phyloP scores from a whole-genome alignment of 345 rosid genomes.

The Syzygium grande region DNA sequence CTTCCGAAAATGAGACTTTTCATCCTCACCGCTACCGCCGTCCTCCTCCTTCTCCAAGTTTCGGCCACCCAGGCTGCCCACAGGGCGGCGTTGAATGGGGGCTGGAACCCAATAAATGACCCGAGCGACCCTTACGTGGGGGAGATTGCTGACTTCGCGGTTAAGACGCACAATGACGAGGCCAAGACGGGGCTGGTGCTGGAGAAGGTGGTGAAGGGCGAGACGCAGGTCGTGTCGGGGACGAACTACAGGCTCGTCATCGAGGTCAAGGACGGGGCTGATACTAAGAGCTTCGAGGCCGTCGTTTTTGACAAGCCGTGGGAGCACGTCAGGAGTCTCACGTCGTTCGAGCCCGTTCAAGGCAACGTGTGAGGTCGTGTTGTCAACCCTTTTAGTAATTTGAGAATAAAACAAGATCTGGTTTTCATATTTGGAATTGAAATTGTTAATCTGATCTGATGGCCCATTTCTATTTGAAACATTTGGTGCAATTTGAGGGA shows the following conservation, averaged over 20 bases:
- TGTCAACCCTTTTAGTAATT: too few species aligned
- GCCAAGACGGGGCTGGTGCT: slow-evolving; percentile 10
- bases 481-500: too few species aligned
- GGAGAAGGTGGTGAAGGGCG: slow-evolving; percentile 27
- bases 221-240: slow-evolving; percentile 47
- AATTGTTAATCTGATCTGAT: too few species aligned
- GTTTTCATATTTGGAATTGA: too few species aligned
- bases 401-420: too few species aligned
- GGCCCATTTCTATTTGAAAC: too few species aligned
- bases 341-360: slow-evolving; percentile 26
- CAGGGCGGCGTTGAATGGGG: slow-evolving; percentile 10
- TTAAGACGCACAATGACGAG: slow-evolving; percentile 20
- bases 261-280: slow-evolving; percentile 5
- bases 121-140: slow-evolving; percentile 27
- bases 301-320: slow-evolving; percentile 44
- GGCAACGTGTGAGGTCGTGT: background rate
- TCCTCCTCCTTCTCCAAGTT: slow-evolving; percentile 4
- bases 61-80: background rate
- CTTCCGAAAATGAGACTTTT: background rate
- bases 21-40: background rate
- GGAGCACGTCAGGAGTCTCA: slow-evolving; percentile 24
- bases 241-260: slow-evolving; percentile 31
- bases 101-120: slow-evolving; percentile 45
- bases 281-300: slow-evolving; percentile 21
- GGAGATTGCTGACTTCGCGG: slow-evolving; percentile 43